These are phyloP conservation scores for Pisolithus thermaeus DNA, from an alignment of 1,284 basidiomycete genomes.

Conservation along the genomic window DNA sequence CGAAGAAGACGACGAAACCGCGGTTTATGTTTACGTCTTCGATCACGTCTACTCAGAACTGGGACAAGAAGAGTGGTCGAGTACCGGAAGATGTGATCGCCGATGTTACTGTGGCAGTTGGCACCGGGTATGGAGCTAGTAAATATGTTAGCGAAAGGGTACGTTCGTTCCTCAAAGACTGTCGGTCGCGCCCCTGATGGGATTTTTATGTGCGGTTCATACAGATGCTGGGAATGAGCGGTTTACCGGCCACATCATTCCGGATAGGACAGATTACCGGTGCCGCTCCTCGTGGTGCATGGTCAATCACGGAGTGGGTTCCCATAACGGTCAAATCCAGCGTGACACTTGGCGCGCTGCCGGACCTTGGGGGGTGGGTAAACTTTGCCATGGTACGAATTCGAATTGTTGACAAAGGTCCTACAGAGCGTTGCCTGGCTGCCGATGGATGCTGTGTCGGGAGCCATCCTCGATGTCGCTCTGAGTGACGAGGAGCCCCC, in stretches of 20 bases:
- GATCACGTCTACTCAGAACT: slow-evolving; percentile 17
- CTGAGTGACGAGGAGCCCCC: slow-evolving; percentile 14
- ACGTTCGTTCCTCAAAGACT: slow-evolving; percentile 2
- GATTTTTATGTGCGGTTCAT: background rate
- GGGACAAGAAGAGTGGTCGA: slow-evolving; percentile 12
- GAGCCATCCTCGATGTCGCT: slow-evolving; percentile 19
- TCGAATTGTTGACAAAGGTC: background rate
- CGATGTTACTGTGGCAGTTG: slow-evolving; percentile 12
- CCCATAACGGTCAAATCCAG: slow-evolving; percentile 24
- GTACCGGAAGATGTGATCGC: slow-evolving; percentile 19
- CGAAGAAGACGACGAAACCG: slow-evolving; percentile 12
- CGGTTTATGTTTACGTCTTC: slow-evolving; percentile 31
- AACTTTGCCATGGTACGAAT: background rate
- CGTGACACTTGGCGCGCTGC: slow-evolving; percentile 17
- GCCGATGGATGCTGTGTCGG: slow-evolving; percentile 21
- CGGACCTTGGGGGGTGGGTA: slow-evolving; percentile 15
- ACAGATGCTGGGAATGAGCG: slow-evolving; percentile 16
- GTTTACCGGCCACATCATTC: slow-evolving; percentile 14
- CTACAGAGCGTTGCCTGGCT: slow-evolving; percentile 24
- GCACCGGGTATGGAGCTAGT: slow-evolving; percentile 17
- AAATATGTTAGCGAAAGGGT: slow-evolving; percentile 25
- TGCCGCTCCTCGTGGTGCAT: slow-evolving; percentile 16
- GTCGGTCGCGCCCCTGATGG: background rate
- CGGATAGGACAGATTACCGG: slow-evolving; percentile 21
- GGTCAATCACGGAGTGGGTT: slow-evolving; percentile 19